Evolutionary conservation across 257 asterid genomes (phyloP), one percentile per base, ranked within the genome.

Genomic region (Jacaranda mimosifolia): DNA sequence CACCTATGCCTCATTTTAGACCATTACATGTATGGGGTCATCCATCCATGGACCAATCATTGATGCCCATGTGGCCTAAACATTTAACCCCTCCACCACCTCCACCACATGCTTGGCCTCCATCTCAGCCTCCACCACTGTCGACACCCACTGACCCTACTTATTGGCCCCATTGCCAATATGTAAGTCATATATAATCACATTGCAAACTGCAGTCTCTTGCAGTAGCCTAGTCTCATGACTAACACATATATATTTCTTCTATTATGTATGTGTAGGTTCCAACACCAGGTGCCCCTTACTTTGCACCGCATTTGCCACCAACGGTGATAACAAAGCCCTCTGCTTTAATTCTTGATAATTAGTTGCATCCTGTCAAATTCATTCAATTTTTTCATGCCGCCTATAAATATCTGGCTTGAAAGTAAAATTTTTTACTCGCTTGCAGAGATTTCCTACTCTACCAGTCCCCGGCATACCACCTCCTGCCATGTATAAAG

Each of bases 21-120:
- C 97, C 97, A 57, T 78, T 92, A 40, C 97, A 92, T 72, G 97
- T 92, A 45, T 92, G 97, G 97, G 97, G 97, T 69, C 97, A 92
- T 74, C 97, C 97, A 72, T 80, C 92, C 9, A 82, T 82, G 78
- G 88, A 85, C 91, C 98, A 86, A 68, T 83, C 97, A 19, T 63
- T 88, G 76, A 72, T 86, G 79, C 91, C 87, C 81, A 72, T 83
- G 46, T 93, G 98, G 98, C 96, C 96, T 58, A 87, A 85, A 75
- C 92, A 87, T 82, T 58, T 81, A 72, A 85, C 84, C 51, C 75
- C 88, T 12, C 72, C 84, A 12, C 72, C 83, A 14, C 75, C 88
- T 12, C 72, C 84, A 12, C 72, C 83, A 14, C 88, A 66, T 3
- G 26, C 79, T 10, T 87, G 94, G 94, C 71, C 87, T 9, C 75